Evolutionary conservation across 2,329 filamentous ascomycete genomes (phyloP).

Genomic region (Trichoderma hamatum): DNA sequence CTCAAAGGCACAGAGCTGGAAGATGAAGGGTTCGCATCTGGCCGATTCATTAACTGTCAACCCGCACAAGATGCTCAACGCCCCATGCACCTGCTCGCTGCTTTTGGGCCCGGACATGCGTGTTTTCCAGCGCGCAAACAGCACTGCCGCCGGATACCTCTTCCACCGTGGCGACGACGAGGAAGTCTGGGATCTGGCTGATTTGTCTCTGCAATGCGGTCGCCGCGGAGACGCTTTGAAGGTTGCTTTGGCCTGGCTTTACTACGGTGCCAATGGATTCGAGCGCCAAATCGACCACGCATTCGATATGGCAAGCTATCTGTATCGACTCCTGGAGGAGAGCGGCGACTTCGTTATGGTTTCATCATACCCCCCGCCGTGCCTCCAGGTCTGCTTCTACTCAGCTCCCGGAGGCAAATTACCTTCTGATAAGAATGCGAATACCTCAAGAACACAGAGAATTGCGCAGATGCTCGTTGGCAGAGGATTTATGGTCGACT

Average conservation of each 20-base stretch:
- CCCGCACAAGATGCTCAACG: constrained; percentile 96
- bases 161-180: constrained; percentile 64
- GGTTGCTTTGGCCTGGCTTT: constrained; percentile 84
- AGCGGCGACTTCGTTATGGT: constrained; percentile 69
- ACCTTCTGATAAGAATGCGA: constrained; percentile 45
- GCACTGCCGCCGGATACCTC: constrained; percentile 81
- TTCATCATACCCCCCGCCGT: constrained; percentile 76
- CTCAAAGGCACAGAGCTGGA: constrained; percentile 62
- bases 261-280: constrained; percentile 80
- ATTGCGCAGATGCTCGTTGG: constrained; percentile 53
- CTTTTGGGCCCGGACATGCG: constrained; percentile 76
- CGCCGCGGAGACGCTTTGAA: constrained; percentile 84
- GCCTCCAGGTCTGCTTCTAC: constrained; percentile 95
- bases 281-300: constrained; percentile 69
- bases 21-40: constrained; percentile 70
- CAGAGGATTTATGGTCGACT: constrained; percentile 63
- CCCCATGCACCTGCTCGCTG: constrained; percentile 88
- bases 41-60: constrained; percentile 87
- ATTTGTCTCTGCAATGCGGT: constrained; percentile 91
- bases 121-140: constrained; percentile 82
- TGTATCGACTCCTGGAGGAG: constrained; percentile 62
- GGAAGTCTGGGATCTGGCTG: constrained; percentile 85
- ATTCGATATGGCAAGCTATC: constrained; percentile 69
- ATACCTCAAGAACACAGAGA: constrained; percentile 52
- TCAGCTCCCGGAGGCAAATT: constrained; percentile 63